Percentiles rank a stretch among this genome's conserved stretches.
phyloP scores from a whole-genome alignment of 164 flowering plant genomes.

The Kalanchoe fedtschenkoi region DNA sequence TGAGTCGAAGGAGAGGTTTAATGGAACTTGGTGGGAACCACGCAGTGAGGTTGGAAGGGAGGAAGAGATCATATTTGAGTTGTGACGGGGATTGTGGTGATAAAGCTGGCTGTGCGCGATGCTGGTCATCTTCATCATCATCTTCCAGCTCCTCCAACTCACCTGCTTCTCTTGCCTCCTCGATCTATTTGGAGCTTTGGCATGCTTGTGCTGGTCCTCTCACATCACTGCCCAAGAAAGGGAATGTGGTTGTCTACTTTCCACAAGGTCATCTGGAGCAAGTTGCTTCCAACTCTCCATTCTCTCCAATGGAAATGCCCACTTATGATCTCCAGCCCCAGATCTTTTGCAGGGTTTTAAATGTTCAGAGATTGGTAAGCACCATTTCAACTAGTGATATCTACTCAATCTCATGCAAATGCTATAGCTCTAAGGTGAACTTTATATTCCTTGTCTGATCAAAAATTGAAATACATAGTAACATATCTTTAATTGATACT shows the following conservation, averaged over 20 bases:
- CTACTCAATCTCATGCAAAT: neutral
- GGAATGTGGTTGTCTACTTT: slow-evolving; percentile 77
- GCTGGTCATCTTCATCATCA: slow-evolving; percentile 32
- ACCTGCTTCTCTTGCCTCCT: slow-evolving; percentile 23
- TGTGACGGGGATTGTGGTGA: slow-evolving; percentile 35
- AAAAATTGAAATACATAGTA: neutral
- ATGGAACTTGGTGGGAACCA: slow-evolving; percentile 95
- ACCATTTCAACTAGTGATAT: neutral
- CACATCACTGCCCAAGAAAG: slow-evolving; percentile 70
- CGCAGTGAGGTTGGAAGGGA: slow-evolving; percentile 45
- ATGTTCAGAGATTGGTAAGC: slow-evolving; percentile 71
- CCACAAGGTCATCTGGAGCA: slow-evolving; percentile 95
- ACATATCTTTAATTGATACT: neutral
- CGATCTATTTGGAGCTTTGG: slow-evolving; percentile 74
- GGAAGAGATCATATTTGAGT: slow-evolving; percentile 16
- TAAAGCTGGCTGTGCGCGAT: slow-evolving; percentile 20
- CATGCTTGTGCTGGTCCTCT: slow-evolving; percentile 94
- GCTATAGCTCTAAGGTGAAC: neutral
- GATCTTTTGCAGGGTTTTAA: slow-evolving; percentile 76
- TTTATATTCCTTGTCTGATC: too few species aligned
- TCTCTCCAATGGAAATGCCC: slow-evolving; percentile 42
- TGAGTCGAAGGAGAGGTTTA: slow-evolving; percentile 16
- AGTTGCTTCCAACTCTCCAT: slow-evolving; percentile 38
- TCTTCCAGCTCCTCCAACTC: slow-evolving; percentile 39
- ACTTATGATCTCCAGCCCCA: slow-evolving; percentile 69